Percentiles rank a stretch among this genome's conserved stretches.
These are phyloP conservation scores for Camillea tinctor DNA, from an alignment of 2,329 filamentous ascomycete genomes.

Conservation along the genomic window DNA sequence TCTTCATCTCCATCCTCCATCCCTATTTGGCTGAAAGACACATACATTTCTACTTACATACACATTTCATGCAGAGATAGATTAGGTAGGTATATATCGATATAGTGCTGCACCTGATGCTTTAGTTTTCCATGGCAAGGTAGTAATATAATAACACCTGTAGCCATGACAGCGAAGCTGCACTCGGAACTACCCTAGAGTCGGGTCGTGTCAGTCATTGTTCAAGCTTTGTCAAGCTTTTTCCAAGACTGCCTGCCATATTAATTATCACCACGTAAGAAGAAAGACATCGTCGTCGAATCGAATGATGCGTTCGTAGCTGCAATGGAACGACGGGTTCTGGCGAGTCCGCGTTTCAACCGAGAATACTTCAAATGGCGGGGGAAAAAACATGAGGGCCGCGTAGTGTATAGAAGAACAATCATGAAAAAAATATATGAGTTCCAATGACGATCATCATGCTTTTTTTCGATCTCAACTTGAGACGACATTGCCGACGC, in stretches of 20 bases:
- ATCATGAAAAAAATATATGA: constrained; percentile 7
- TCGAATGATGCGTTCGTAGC: background rate
- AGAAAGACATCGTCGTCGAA: background rate
- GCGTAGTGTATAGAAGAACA: constrained; percentile 3
- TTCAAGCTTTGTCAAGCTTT: background rate
- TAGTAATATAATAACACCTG: background rate
- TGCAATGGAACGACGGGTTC: background rate
- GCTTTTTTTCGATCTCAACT: background rate
- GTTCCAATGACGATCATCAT: background rate
- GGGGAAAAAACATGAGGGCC: constrained; percentile 9
- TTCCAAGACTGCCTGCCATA: background rate
- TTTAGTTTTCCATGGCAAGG: background rate
- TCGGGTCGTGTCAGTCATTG: background rate
- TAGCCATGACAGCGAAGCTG: background rate
- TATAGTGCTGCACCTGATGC: background rate
- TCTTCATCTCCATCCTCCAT: too few species aligned
- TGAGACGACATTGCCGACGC: background rate
- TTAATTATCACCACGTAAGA: background rate
- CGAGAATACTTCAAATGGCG: constrained; percentile 4
- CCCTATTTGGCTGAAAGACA: too few species aligned
- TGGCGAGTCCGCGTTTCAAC: background rate
- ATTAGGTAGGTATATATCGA: background rate
- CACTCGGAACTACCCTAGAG: background rate
- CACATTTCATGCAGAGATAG: too few species aligned
- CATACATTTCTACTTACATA: too few species aligned